Conservation (phyloP, 208 protist species). For the Lotmaria passim region DNA sequence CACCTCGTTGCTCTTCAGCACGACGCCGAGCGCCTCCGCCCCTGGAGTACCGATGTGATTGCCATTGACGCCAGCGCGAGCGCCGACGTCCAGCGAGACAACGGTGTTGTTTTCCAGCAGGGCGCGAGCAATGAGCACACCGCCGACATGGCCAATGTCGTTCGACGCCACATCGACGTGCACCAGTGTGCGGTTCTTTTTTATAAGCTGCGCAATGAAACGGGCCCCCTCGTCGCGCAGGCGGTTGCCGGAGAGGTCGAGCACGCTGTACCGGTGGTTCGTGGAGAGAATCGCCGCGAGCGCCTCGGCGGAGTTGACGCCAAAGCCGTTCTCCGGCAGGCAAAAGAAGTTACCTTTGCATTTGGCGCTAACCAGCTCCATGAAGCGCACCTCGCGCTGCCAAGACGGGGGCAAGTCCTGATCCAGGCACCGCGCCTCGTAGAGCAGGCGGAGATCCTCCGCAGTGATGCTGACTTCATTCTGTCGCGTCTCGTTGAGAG, state of each 20-base stretch:
- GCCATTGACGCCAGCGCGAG: slow-evolving; percentile 83
- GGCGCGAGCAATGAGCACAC: slow-evolving; percentile 70
- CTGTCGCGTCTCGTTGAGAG: slow-evolving; percentile 44
- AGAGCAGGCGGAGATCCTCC: slow-evolving; percentile 81
- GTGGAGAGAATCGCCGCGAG: slow-evolving; percentile 80
- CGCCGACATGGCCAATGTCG: slow-evolving; percentile 88
- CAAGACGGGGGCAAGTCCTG: slow-evolving; percentile 79
- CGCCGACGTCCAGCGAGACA: slow-evolving; percentile 91
- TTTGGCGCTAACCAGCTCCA: slow-evolving; percentile 89
- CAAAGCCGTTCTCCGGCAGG: slow-evolving; percentile 89
- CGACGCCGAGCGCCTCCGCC: slow-evolving; percentile 73
- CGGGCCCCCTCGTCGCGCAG: slow-evolving; percentile 87
- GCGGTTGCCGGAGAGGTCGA: slow-evolving; percentile 92
- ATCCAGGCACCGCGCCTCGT: slow-evolving; percentile 89
- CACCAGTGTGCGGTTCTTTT: slow-evolving; percentile 74
- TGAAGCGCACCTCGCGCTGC: slow-evolving; percentile 91
- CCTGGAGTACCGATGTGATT: slow-evolving; percentile 92
- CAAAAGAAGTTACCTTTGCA: slow-evolving; percentile 91
- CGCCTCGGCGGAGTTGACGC: slow-evolving; percentile 67
- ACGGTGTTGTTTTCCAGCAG: slow-evolving; percentile 90
- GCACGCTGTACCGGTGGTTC: slow-evolving; percentile 86
- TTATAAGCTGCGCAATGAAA: slow-evolving; percentile 81
- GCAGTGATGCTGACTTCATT: slow-evolving; percentile 78
- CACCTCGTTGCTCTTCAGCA: slow-evolving; percentile 82
- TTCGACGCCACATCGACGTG: slow-evolving; percentile 91